Conservation (phyloP, 2,329 filamentous ascomycete genomes). For the Penicillium sp. region DNA sequence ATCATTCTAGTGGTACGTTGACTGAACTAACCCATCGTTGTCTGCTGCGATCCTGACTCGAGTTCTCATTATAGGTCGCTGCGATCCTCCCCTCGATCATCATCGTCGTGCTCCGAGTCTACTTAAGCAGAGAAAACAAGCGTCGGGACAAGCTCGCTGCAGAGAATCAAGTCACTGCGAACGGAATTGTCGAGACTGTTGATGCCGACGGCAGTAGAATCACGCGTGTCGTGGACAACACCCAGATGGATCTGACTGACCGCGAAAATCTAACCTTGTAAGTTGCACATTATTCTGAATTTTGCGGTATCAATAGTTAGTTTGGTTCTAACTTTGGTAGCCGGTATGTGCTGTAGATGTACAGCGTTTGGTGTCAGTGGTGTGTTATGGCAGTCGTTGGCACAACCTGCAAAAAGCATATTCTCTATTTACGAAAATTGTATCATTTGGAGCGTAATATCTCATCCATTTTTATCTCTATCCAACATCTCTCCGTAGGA, state of each 20-base stretch:
- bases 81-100: conserved; percentile 46
- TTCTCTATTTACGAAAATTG: no score
- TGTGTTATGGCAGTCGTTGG: no score
- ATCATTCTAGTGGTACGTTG: conserved; percentile 6
- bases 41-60: no score
- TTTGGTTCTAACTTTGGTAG: neutral
- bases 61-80: conserved; percentile 33
- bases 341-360: neutral
- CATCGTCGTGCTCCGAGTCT: conserved; percentile 47
- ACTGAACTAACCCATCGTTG: neutral
- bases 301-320: neutral
- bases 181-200: neutral
- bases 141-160: conserved; percentile 39
- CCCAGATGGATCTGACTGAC: conserved; percentile 44
- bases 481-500: no score
- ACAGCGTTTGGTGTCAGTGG: no score
- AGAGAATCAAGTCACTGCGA: neutral
- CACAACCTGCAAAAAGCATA: no score
- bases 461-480: no score
- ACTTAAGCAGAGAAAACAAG: conserved; percentile 48
- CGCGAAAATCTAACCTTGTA: conserved; percentile 34
- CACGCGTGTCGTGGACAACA: conserved; percentile 40
- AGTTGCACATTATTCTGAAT: neutral
- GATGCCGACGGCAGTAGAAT: conserved; percentile 32
- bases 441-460: no score